phyloP scores from a whole-genome alignment of 257 asterid species.

The Craterostigma plantagineum region DNA sequence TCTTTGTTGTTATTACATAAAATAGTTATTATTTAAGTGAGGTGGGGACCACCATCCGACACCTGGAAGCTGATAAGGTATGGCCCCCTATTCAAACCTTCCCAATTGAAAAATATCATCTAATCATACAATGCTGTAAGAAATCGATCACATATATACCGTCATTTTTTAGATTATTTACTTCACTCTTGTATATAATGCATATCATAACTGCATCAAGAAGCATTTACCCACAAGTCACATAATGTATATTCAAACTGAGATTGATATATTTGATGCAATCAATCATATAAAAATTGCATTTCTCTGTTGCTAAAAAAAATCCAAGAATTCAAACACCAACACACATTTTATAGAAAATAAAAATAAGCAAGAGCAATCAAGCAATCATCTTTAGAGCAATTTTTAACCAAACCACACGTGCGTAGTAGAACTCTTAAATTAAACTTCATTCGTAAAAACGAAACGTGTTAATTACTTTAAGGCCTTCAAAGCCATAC shows the following conservation, averaged over 20 bases:
- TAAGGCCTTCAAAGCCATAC: no score
- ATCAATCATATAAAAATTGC: slow-evolving; percentile 9
- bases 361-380: slow-evolving; percentile 14
- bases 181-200: no score
- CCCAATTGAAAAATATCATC: slow-evolving; percentile 5
- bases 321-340: slow-evolving; percentile 5
- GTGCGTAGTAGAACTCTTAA: slow-evolving; percentile 17
- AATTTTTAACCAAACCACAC: slow-evolving; percentile 28
- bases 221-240: no score
- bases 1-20: no score
- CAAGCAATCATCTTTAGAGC: slow-evolving; percentile 13
- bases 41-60: slow-evolving; percentile 70
- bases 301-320: not conserved
- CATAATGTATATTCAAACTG: no score
- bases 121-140: slow-evolving; percentile 8
- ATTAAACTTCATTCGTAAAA: slow-evolving; percentile 13
- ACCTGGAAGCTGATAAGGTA: slow-evolving; percentile 63
- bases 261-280: no score
- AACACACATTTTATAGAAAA: slow-evolving; percentile 18
- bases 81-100: slow-evolving; percentile 49
- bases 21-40: slow-evolving; percentile 8
- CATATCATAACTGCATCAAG: no score
- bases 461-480: no score
- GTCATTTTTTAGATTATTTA: no score
- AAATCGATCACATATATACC: no score